A percentile compares a stretch with the other conserved stretches of the same genome.
Evolutionary conservation across 1,139 yeast genomes (phyloP).

Genomic region (Kazachstania sp.): DNA sequence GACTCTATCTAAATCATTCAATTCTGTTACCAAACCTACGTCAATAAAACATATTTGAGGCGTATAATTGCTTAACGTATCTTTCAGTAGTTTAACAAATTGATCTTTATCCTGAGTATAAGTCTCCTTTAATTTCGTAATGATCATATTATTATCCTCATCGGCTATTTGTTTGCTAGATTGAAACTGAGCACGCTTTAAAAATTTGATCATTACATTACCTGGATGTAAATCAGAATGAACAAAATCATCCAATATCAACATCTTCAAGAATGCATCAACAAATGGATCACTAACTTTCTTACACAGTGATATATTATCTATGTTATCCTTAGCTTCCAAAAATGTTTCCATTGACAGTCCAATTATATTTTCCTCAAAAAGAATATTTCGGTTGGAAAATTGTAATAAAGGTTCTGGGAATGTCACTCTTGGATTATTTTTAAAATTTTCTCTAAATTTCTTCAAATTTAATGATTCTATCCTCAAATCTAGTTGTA

Average conservation of each 20-base stretch:
- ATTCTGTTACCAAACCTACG: constrained; percentile 86
- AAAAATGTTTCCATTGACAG: constrained; percentile 69
- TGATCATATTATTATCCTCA: constrained; percentile 38
- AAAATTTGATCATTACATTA: constrained; percentile 74
- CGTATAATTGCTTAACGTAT: constrained; percentile 49
- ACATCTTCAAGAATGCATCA: constrained; percentile 87
- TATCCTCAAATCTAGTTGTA: constrained; percentile 82
- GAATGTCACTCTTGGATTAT: constrained; percentile 59
- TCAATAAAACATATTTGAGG: constrained; percentile 90
- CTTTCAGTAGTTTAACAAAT: constrained; percentile 45
- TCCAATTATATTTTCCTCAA: constrained; percentile 80
- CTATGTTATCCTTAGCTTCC: constrained; percentile 33
- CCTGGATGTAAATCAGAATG: constrained; percentile 98
- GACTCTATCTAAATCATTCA: constrained; percentile 64
- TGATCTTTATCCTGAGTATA: constrained; percentile 35
- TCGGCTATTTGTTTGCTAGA: constrained; percentile 28
- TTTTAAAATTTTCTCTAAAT: constrained; percentile 41
- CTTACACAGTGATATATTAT: constrained; percentile 43
- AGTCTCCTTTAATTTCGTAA: constrained; percentile 38
- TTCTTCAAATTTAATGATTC: constrained; percentile 74
- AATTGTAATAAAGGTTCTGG: constrained; percentile 63
- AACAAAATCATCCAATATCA: constrained; percentile 82
- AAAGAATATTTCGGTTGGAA: constrained; percentile 65
- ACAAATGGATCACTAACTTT: constrained; percentile 80
- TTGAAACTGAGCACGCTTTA: constrained; percentile 38